Percentiles rank a stretch among this genome's conserved stretches.
These are phyloP conservation scores for Alternaria infectoria DNA, from an alignment of 2,329 filamentous ascomycete genomes.

Conservation along the genomic window DNA sequence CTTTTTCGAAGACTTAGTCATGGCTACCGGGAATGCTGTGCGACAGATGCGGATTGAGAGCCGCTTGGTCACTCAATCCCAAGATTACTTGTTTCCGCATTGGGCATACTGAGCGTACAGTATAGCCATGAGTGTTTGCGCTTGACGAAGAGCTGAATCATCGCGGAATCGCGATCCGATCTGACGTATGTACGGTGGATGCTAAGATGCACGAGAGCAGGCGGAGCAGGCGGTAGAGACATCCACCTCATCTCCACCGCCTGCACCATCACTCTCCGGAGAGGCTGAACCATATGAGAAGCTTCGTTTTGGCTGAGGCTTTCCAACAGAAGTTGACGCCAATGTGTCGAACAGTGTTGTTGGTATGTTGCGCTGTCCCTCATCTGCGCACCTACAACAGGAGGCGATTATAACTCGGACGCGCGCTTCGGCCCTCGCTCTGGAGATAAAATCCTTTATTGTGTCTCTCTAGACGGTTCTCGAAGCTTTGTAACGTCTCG, in stretches of 20 bases:
- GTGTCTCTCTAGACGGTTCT: background rate
- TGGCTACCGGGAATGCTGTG: background rate
- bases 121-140: background rate
- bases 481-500: background rate
- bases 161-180: slow-evolving; percentile 12
- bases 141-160: slow-evolving; percentile 22
- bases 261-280: background rate
- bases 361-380: background rate
- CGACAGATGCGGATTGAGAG: slow-evolving; percentile 5
- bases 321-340: too few species aligned
- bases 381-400: background rate
- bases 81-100: slow-evolving; percentile 25
- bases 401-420: background rate
- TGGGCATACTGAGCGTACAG: slow-evolving; percentile 11
- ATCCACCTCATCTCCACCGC: background rate
- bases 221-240: background rate
- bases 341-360: background rate
- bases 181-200: slow-evolving; percentile 15
- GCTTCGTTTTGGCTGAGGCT: background rate
- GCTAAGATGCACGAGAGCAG: slow-evolving; percentile 8
- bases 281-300: background rate
- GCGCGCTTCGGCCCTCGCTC: background rate
- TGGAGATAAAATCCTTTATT: background rate
- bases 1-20: slow-evolving; percentile 3
- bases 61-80: slow-evolving; percentile 1